These are phyloP conservation scores for Hypoxylon lienhwacheense DNA, from an alignment of 495 filamentous ascomycete genomes.

Conservation along the genomic window DNA sequence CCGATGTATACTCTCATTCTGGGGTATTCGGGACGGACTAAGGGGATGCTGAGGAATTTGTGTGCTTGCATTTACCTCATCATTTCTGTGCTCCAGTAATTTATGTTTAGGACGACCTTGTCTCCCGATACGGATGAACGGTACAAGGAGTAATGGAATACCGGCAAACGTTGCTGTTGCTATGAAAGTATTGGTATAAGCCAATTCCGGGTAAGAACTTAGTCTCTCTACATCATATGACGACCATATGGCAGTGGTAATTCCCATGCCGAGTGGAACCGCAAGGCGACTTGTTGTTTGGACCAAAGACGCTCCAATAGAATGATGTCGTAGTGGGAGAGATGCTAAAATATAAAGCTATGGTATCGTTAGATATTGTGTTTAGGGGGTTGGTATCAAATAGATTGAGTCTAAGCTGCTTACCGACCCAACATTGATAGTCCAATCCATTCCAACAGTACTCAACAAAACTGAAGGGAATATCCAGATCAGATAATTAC, in stretches of 20 bases:
- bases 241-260: conserved; percentile 42
- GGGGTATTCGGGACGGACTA: conserved; percentile 7
- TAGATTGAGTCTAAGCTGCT: conserved; percentile 17
- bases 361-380: conserved; percentile 10
- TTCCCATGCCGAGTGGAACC: conserved; percentile 42
- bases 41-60: conserved; percentile 2
- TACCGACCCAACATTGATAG: conserved; percentile 46
- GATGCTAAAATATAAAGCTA: conserved; percentile 36
- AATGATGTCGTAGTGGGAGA: conserved; percentile 39
- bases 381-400: background rate
- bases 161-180: conserved; percentile 38
- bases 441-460: conserved; percentile 45
- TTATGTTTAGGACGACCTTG: conserved; percentile 23
- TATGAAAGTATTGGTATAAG: conserved; percentile 44
- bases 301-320: conserved; percentile 42
- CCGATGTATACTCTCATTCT: conserved; percentile 18
- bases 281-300: conserved; percentile 42
- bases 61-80: background rate
- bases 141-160: conserved; percentile 36
- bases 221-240: conserved; percentile 27
- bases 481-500: conserved; percentile 42
- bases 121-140: conserved; percentile 41
- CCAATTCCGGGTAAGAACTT: conserved; percentile 25
- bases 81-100: background rate
- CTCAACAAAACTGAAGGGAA: conserved; percentile 42